phyloP scores from a whole-genome alignment of 805 yeast species.

The Candida awuae region DNA sequence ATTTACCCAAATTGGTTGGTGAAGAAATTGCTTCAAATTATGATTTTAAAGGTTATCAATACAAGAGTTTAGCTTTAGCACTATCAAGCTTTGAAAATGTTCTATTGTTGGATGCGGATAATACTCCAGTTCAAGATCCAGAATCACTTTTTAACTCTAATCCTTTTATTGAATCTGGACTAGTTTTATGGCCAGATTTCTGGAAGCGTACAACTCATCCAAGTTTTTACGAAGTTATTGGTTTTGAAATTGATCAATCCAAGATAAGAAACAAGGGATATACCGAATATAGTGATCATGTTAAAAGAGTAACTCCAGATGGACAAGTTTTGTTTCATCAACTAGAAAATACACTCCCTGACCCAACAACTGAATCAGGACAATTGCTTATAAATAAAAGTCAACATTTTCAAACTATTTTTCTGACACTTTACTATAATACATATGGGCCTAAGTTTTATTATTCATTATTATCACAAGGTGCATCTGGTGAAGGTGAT shows the following conservation, averaged over 20 bases:
- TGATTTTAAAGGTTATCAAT: conserved; percentile 13
- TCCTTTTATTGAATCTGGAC: conserved; percentile 42
- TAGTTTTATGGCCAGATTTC: conserved; percentile 62
- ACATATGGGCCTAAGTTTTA: conserved; percentile 48
- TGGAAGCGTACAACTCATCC: conserved; percentile 63
- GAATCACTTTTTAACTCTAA: conserved; percentile 25
- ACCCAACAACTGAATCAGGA: conserved; percentile 58
- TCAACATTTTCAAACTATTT: conserved; percentile 43
- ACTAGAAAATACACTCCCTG: conserved; percentile 51
- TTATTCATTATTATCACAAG: conserved; percentile 41
- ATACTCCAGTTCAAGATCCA: conserved; percentile 32
- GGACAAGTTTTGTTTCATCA: conserved; percentile 45
- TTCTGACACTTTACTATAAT: conserved; percentile 51
- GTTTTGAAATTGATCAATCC: conserved; percentile 14
- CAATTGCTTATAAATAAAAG: conserved; percentile 27
- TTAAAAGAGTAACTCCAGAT: conserved; percentile 43
- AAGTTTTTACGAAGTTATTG: conserved; percentile 35
- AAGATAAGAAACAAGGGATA: neutral
- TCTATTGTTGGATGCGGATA: conserved; percentile 35
- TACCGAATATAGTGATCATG: conserved; percentile 2
- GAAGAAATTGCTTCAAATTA: conserved; percentile 42
- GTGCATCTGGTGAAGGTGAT: conserved; percentile 46
- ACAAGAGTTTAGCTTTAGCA: conserved; percentile 24
- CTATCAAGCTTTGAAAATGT: conserved; percentile 36
- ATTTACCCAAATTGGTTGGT: conserved; percentile 52